A percentile compares a stretch with the other conserved stretches of the same genome.
Conservation (phyloP, 139 green algal species). For the Chlorella sp. region DNA sequence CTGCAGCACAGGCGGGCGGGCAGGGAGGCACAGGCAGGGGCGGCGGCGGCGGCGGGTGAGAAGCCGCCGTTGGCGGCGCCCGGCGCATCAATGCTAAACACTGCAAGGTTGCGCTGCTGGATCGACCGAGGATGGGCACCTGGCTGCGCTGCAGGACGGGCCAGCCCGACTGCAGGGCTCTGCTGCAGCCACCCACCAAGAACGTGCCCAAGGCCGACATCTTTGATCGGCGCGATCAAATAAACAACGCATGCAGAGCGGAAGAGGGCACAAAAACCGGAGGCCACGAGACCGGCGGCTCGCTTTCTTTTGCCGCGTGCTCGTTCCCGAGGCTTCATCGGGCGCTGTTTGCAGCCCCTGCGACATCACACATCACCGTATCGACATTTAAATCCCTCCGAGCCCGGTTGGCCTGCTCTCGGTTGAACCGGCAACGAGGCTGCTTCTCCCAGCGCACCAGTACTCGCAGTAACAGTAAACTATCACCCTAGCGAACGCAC, state of each 20-base stretch:
- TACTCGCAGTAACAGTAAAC: too few relatives aligned
- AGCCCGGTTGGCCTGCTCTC: too few relatives aligned
- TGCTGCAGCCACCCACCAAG: not conserved
- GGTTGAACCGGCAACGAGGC: too few relatives aligned
- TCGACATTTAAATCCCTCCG: not conserved
- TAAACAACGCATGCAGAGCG: not conserved
- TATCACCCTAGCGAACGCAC: too few relatives aligned
- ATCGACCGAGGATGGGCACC: not conserved
- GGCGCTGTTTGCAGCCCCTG: not conserved
- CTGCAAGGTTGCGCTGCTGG: not conserved
- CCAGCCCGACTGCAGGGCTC: not conserved
- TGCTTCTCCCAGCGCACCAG: too few relatives aligned
- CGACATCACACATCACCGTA: not conserved
- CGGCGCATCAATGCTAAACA: not conserved
- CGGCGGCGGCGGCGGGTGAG: not conserved
- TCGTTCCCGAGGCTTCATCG: not conserved
- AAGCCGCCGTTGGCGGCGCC: too few relatives aligned
- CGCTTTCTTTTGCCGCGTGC: not conserved
- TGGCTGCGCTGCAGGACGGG: not conserved
- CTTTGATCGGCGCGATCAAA: not conserved
- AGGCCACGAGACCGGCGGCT: not conserved
- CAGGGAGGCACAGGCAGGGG: not conserved
- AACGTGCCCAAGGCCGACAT: constrained; percentile 8
- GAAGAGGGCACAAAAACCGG: not conserved
- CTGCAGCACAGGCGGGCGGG: constrained; percentile 37